Conservation (phyloP, 177 flowering plant genomes). For the Vitis hybrid region DNA sequence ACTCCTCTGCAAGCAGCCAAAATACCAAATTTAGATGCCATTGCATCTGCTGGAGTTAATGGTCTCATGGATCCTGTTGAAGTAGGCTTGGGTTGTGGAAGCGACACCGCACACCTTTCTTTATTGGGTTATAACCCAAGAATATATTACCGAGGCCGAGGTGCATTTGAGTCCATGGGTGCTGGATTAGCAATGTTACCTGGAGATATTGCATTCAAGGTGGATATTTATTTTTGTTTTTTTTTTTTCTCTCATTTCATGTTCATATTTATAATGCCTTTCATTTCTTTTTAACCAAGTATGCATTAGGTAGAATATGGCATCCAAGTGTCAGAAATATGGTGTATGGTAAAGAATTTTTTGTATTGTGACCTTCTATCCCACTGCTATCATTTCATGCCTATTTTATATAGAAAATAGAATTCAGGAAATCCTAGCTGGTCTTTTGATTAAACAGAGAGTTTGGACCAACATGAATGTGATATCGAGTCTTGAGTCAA, state of each 20-base stretch:
- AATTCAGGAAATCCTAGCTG: neutral
- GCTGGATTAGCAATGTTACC: slow-evolving; percentile 98
- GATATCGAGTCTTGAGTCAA: neutral
- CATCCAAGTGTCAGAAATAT: neutral
- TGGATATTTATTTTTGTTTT: slow-evolving; percentile 15
- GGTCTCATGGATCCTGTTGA: slow-evolving; percentile 99
- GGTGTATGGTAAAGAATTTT: neutral
- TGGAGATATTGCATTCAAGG: slow-evolving; percentile 99
- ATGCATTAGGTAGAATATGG: neutral
- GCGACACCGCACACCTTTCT: slow-evolving; percentile 97
- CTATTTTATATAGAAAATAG: neutral
- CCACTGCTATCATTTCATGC: neutral
- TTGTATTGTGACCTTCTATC: neutral
- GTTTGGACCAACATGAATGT: neutral
- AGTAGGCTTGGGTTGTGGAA: slow-evolving; percentile 94
- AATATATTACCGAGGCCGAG: slow-evolving; percentile 90
- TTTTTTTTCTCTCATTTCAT: neutral
- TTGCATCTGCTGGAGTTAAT: slow-evolving; percentile 94
- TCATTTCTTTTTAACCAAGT: neutral
- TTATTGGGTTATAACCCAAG: slow-evolving; percentile 92
- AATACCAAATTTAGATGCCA: slow-evolving; percentile 78
- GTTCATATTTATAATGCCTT: neutral
- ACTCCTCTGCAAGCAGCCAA: slow-evolving; percentile 81
- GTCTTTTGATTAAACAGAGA: neutral
- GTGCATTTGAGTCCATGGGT: slow-evolving; percentile 99